Evolutionary conservation across 2,329 filamentous ascomycete species (phyloP).

Genomic region (Paraconiothyrium sp.): DNA sequence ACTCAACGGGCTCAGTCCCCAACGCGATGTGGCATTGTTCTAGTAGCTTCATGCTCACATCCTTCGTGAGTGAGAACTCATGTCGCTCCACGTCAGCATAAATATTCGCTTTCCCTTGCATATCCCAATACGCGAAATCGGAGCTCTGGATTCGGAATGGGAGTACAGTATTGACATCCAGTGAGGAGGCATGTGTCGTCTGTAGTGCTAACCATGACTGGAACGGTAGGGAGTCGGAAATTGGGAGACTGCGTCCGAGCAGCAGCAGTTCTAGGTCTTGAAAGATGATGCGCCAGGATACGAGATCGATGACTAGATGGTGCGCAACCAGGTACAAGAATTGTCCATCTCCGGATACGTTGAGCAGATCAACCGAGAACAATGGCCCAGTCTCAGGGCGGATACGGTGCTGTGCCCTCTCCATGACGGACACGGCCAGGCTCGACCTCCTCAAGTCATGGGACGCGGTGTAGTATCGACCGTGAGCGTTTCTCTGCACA

Average conservation of each 20-base stretch:
- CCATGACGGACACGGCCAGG: conserved; percentile 31
- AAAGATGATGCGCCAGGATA: conserved; percentile 55
- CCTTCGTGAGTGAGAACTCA: conserved; percentile 16
- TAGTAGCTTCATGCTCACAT: conserved; percentile 18
- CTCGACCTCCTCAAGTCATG: conserved; percentile 15
- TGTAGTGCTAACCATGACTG: conserved; percentile 22
- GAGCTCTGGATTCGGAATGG: conserved; percentile 25
- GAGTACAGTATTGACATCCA: background rate
- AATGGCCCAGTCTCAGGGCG: conserved; percentile 24
- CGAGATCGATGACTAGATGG: conserved; percentile 51
- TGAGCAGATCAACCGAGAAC: conserved; percentile 35
- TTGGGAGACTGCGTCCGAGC: conserved; percentile 4
- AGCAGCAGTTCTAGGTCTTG: conserved; percentile 49
- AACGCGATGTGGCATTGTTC: conserved; percentile 46
- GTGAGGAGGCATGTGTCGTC: conserved; percentile 1
- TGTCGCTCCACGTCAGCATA: conserved; percentile 17
- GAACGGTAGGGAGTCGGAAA: conserved; percentile 16
- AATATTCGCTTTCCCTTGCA: conserved; percentile 19
- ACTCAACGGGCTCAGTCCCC: conserved; percentile 55
- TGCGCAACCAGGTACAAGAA: conserved; percentile 36
- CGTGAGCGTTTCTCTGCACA: background rate
- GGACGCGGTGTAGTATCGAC: conserved; percentile 6
- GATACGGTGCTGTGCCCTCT: conserved; percentile 21
- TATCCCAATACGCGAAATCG: conserved; percentile 27
- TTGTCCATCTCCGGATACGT: conserved; percentile 19